Evolutionary conservation across 2,329 filamentous ascomycete genomes (phyloP), one percentile per base, ranked within the genome.

Genomic region (Cladosporium sp.): DNA sequence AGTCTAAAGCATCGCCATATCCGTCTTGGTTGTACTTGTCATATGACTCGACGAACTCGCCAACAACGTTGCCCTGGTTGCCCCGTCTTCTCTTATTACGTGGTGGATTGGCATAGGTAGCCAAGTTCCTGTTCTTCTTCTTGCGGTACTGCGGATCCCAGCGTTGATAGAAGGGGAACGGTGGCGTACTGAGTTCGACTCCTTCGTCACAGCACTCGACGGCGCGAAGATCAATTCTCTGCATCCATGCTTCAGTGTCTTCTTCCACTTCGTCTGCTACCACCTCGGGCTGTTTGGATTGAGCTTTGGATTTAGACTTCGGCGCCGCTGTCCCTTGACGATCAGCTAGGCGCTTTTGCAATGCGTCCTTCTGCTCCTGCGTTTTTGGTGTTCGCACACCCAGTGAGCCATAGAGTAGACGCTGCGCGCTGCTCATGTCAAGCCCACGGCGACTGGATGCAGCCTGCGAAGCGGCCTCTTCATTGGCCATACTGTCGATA

Each of bases 131-230:
- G 42, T 56, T 56, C 34, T 56, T 49, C 34, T 56, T 40, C 22
- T 25, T 50, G 36, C 39, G 50, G 67, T 92, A 89, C 61, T 91
- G 87, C 3, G 84, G 82, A 72, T 96, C 90, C 93, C 92, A 97
- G 22, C 69, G 66, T 72, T 97, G 92, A 15, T 89, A 80, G 72
- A 97, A 97, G 0, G 92, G 92, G 68, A 95, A 97, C 0, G 92
- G 90, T 0, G 93, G 92, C 36, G 89, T 82, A 55, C 83, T 88
- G 47, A 96, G 78, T 34, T 82, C 76, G 39, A 90, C 76, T 5
- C 80, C 82, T 30, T 89, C 82, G n/a, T 89, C 81, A 62, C 86
- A 84, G 73, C 92, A 97, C 72, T 97, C 93, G 0, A 95, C 89
- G 20, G 90, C 92, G 22, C 84, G 82, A 61, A 96, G 85, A 11